phyloP scores from a whole-genome alignment of 441 rosid species.

The Erodium trifolium region DNA sequence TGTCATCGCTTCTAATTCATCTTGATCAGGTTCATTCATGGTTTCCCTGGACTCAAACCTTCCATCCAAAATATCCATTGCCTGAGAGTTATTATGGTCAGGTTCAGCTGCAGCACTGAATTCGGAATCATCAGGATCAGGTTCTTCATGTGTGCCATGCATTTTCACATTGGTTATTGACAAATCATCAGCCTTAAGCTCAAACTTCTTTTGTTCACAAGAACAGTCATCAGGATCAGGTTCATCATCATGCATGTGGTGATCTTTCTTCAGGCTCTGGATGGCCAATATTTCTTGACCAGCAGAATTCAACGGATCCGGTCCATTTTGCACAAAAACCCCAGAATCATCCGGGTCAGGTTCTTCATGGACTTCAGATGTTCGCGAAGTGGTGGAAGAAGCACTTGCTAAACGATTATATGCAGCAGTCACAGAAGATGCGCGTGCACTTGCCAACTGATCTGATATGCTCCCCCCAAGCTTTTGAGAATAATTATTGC shows the following conservation, averaged over 20 bases:
- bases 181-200: constrained; percentile 53
- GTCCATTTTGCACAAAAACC: constrained; percentile 16
- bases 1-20: constrained; percentile 31
- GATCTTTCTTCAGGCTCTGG: constrained; percentile 17
- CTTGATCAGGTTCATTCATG: constrained; percentile 52
- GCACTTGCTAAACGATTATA: constrained; percentile 44
- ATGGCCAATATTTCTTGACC: constrained; percentile 14
- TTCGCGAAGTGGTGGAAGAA: constrained; percentile 21
- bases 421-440: constrained; percentile 83
- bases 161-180: constrained; percentile 3
- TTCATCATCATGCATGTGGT: constrained; percentile 22
- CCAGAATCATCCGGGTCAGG: constrained; percentile 60
- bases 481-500: constrained; percentile 31
- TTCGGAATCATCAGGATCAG: constrained; percentile 31
- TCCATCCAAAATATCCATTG: constrained; percentile 17
- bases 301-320: constrained; percentile 11
- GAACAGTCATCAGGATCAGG: constrained; percentile 35
- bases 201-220: constrained; percentile 26
- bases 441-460: constrained; percentile 55
- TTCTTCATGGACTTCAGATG: constrained; percentile 42
- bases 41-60: constrained; percentile 18
- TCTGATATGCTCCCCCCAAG: constrained; percentile 62
- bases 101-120: constrained; percentile 16
- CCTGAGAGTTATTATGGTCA: not conserved
- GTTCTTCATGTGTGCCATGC: constrained; percentile 21